phyloP scores from a whole-genome alignment of 441 rosid genomes.

The Viola pubescens region DNA sequence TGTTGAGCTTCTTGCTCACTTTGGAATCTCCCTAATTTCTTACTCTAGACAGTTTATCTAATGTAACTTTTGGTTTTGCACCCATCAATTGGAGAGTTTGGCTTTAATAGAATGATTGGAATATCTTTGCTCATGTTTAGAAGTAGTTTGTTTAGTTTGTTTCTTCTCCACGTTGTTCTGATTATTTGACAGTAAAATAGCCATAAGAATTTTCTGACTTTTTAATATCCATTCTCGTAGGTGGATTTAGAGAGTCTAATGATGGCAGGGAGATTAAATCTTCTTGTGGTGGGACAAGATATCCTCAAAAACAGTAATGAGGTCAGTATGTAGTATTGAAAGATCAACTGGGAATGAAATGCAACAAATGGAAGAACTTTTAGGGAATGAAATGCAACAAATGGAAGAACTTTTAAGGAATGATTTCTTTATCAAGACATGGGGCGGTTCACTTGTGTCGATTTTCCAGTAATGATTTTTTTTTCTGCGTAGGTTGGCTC shows the following conservation, averaged over 20 bases:
- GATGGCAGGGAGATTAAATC: conserved; percentile 39
- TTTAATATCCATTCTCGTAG: conserved; percentile 20
- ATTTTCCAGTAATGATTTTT: not conserved
- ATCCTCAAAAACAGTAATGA: conserved; percentile 34
- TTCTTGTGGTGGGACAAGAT: conserved; percentile 52
- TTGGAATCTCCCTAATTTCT: too few species aligned
- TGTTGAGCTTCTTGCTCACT: too few species aligned
- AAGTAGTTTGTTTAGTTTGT: not conserved
- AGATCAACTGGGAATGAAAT: not conserved
- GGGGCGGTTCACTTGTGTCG: too few species aligned
- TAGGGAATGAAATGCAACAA: not conserved
- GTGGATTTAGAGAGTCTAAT: conserved; percentile 55
- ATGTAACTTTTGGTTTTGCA: too few species aligned
- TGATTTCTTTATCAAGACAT: not conserved
- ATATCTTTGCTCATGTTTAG: too few species aligned
- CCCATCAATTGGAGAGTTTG: too few species aligned
- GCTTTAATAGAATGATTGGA: too few species aligned
- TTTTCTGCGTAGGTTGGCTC: conserved; percentile 38
- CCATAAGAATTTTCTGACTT: conserved; percentile 1
- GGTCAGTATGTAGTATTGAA: conserved; percentile 23
- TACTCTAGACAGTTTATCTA: too few species aligned
- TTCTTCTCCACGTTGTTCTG: not conserved
- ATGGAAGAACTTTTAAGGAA: not conserved
- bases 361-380: too few species aligned
- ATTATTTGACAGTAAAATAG: conserved; percentile 1